These are phyloP conservation scores for Paramecium primaurelia DNA, from an alignment of 73 alveolate genomes.

Conservation along the genomic window DNA sequence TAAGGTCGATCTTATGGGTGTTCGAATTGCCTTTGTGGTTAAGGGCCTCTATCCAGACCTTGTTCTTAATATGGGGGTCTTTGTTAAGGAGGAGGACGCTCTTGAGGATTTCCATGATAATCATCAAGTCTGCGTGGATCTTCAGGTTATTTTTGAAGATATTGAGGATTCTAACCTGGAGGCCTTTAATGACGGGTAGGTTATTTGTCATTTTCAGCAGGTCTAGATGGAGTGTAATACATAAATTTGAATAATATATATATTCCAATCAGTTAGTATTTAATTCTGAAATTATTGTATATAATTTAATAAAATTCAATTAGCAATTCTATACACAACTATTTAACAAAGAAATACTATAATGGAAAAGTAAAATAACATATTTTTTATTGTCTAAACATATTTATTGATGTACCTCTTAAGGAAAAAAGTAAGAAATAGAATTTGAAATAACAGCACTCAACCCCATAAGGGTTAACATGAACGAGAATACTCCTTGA, in stretches of 20 bases:
- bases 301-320: background rate
- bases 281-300: background rate
- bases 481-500: background rate
- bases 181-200: background rate
- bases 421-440: background rate
- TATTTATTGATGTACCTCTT: background rate
- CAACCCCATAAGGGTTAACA: background rate
- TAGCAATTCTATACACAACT: background rate
- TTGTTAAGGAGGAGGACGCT: background rate
- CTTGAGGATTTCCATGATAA: background rate
- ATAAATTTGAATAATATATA: background rate
- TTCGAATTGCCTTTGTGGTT: background rate
- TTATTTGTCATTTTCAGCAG: background rate
- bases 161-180: background rate
- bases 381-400: background rate
- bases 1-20: background rate
- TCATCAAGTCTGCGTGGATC: background rate
- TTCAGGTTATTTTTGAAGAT: background rate
- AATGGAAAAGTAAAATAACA: background rate
- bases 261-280: background rate
- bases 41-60: background rate
- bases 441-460: background rate
- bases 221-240: background rate
- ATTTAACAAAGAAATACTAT: background rate
- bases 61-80: background rate